phyloP scores from a whole-genome alignment of 257 asterid species.

The Coffea eugenioides region DNA sequence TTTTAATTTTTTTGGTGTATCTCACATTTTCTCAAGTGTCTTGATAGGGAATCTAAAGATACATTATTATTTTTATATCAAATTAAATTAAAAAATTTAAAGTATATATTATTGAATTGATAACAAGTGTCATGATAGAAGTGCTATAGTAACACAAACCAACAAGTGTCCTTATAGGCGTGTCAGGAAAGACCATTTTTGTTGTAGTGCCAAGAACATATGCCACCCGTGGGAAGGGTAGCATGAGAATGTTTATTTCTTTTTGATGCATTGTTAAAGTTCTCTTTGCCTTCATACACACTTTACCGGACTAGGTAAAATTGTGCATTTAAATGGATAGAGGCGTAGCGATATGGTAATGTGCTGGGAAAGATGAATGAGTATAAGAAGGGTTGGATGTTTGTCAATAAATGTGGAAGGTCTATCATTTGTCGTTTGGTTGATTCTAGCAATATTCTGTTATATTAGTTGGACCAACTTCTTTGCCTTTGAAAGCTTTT shows the following conservation, averaged over 20 bases:
- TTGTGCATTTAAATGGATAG: neutral
- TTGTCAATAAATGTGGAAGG: neutral
- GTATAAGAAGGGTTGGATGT: neutral
- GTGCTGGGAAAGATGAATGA: neutral
- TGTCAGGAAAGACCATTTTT: too few species aligned
- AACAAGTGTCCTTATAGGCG: too few species aligned
- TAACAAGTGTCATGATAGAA: too few species aligned
- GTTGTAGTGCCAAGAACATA: too few species aligned
- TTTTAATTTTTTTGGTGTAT: too few species aligned
- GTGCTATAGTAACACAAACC: too few species aligned
- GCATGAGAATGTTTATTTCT: constrained; percentile 56
- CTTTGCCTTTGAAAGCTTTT: neutral
- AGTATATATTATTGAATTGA: too few species aligned
- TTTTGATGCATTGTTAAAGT: neutral
- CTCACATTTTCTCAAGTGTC: too few species aligned
- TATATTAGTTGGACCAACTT: neutral
- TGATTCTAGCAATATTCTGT: neutral
- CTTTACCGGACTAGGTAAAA: neutral
- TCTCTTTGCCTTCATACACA: neutral
- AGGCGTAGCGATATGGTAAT: neutral
- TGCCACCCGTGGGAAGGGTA: constrained; percentile 79
- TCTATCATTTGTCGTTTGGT: neutral
- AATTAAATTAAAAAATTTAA: too few species aligned
- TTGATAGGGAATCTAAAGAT: too few species aligned
- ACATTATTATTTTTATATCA: too few species aligned